These are phyloP conservation scores for Aureobasidium sp. DNA, from an alignment of 2,329 filamentous ascomycete genomes.

Conservation along the genomic window DNA sequence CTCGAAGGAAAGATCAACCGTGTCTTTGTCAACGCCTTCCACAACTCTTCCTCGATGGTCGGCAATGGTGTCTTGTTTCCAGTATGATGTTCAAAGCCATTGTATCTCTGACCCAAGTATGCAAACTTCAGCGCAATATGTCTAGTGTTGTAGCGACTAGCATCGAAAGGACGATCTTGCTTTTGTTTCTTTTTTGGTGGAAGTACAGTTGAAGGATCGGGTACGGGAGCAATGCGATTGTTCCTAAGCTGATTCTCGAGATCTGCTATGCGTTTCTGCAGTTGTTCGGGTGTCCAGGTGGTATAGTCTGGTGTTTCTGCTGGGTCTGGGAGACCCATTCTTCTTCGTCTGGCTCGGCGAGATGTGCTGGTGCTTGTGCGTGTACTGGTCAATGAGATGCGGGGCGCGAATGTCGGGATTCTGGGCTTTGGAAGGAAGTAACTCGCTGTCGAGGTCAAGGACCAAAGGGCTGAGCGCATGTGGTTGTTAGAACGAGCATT, in stretches of 20 bases:
- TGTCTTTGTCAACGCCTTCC: slow-evolving; percentile 79
- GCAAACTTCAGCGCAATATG: slow-evolving; percentile 88
- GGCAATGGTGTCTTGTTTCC: slow-evolving; percentile 61
- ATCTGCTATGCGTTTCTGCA: slow-evolving; percentile 60
- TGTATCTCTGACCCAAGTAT: slow-evolving; percentile 85
- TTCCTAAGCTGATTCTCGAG: slow-evolving; percentile 58
- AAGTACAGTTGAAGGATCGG: neutral
- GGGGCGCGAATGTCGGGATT: neutral
- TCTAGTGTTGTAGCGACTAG: slow-evolving; percentile 72
- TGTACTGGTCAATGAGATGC: neutral
- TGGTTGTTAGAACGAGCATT: neutral
- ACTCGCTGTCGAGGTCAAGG: neutral
- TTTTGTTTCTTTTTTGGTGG: slow-evolving; percentile 23
- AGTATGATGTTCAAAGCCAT: slow-evolving; percentile 82
- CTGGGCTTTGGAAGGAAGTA: neutral
- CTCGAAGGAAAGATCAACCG: slow-evolving; percentile 67
- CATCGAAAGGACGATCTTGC: slow-evolving; percentile 57
- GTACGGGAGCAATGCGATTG: neutral
- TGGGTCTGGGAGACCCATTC: neutral
- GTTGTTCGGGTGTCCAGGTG: slow-evolving; percentile 38
- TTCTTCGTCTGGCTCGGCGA: neutral
- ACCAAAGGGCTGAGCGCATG: neutral
- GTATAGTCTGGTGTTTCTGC: slow-evolving; percentile 2
- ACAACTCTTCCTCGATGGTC: slow-evolving; percentile 87
- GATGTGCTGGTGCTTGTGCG: neutral